Base-by-base conservation (phyloP, 306 rosid genomes). In the Abrus precatorius region DNA sequence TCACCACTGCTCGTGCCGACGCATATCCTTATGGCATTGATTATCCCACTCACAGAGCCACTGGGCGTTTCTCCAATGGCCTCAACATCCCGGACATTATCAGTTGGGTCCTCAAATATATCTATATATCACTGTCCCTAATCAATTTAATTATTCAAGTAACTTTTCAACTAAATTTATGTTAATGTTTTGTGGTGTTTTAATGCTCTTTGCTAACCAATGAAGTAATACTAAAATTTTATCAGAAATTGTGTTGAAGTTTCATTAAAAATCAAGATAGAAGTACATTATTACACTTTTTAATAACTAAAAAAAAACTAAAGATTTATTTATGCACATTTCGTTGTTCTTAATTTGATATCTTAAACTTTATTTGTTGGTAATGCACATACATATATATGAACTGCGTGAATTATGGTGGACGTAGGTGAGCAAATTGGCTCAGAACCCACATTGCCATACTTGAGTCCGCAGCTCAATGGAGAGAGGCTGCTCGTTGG, bases 1-100 rank as follows among this genome's bases (percentile, higher is more conserved):
- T 85, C n/a, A 95, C 99, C 84, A 84, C 89, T 6, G 97, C 99
- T 4, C 89, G 99, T 3, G 99, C 99, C 0, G 99, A 95, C 13
- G 43, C 93, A 11, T 82, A 74, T 13, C 99, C 99, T 20, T 95
- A 92, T 10, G 98, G 98, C 75, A 73, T 94, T 34, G 97, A 92
- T 76, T 88, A 84, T 69, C 97, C 97, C n/a, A 87, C 92, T 59
- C 93, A 57, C 52, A 82, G 86, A 67, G 52, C 97, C 77, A 90
- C 97, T 6, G 97, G 97, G 0, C 94, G 97, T 27, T 92, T 92
- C 82, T 92, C 97, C 14, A 92, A 92, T 72, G 97, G 97, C 75
- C 89, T 87, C 62, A 92, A 84, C 83, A 94, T 94, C 12, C 97
- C 98, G 38, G 98, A 94, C 79, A 60, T 85, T 8, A 88, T 92